Base-by-base conservation (phyloP, 2,329 filamentous ascomycete genomes). In the Cytospora piceae region DNA sequence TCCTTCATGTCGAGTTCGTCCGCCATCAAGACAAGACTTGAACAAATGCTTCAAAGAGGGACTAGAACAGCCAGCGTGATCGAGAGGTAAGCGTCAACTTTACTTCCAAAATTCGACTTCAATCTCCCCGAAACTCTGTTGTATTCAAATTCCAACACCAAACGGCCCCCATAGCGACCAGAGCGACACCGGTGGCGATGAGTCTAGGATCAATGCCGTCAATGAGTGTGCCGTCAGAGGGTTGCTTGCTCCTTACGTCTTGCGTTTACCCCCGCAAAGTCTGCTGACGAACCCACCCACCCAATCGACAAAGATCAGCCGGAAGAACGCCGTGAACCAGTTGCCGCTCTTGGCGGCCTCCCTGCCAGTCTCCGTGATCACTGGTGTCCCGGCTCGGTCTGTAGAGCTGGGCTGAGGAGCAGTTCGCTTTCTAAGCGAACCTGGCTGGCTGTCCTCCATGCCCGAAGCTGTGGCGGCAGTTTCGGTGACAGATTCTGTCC, bases 311-410 rank as follows among this genome's bases (percentile, higher is more conserved):
- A 69, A 68, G 24, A 68, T 65, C 54, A 61, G 42, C 62, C 67
- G 59, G 54, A 69, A 67, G 34, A 69, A 69, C 29, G 68, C 64
- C 14, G 58, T 65, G 52, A 69, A 68, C 68, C 68, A 69, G 39
- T 68, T 68, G 22, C 67, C 67, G 29, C 32, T 66, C 49, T 68
- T 68, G 37, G 59, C 66, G 20, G 67, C 68, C 51, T 68, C 62
- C 42, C 52, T 61, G 20, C 64, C 64, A 52, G 63, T 39, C 9
- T 65, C 65, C 17, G 65, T 29, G 39, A 68, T 63, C 27, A 61
- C 59, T 11, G 67, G 67, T 20, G 67, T 67, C 15, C 37, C 61
- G 24, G 67, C 46, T 15, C 65, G 61, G 31, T 67, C 67, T 29
- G 52, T 31, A 27, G 66, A 46, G 20, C 22, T 42, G 22, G 61